Conservation (phyloP, 108 stramenopile genomes). For the Aurantiochytrium sp. region DNA sequence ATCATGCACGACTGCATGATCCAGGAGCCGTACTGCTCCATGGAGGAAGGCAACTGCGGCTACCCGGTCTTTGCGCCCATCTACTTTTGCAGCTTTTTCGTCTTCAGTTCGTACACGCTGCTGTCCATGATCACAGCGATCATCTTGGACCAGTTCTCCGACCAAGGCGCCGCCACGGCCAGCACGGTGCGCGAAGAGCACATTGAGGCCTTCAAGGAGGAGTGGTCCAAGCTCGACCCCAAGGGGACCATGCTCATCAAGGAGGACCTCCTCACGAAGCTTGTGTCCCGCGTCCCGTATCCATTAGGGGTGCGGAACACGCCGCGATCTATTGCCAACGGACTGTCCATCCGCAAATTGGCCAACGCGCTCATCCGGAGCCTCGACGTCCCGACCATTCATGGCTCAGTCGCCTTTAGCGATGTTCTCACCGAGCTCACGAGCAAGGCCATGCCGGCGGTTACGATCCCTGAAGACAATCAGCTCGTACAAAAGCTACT, state of each 20-base stretch:
- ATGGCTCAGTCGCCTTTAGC: not conserved
- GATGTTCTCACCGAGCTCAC: conserved; percentile 18
- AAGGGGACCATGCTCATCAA: conserved; percentile 11
- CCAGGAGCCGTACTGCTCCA: not conserved
- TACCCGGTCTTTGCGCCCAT: not conserved
- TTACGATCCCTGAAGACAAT: not conserved
- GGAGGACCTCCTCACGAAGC: not conserved
- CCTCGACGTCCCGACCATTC: conserved; percentile 21
- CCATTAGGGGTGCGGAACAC: not conserved
- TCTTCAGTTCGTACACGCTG: conserved; percentile 30
- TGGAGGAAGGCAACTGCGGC: not conserved
- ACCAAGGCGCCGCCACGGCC: not conserved
- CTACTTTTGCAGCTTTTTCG: conserved; percentile 27
- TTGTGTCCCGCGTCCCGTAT: not conserved
- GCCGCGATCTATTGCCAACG: not conserved
- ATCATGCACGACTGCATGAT: conserved; percentile 42
- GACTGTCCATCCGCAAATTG: not conserved
- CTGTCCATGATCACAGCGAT: conserved; percentile 35
- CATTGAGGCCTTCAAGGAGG: conserved; percentile 34
- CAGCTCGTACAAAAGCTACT: not conserved
- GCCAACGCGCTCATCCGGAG: not conserved
- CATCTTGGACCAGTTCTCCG: conserved; percentile 37
- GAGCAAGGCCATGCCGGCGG: conserved; percentile 3
- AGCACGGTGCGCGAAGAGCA: conserved; percentile 1
- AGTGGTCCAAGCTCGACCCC: not conserved